Conservation (phyloP, 2,329 filamentous ascomycete species). For the Cylindrodendrum hubeiense region DNA sequence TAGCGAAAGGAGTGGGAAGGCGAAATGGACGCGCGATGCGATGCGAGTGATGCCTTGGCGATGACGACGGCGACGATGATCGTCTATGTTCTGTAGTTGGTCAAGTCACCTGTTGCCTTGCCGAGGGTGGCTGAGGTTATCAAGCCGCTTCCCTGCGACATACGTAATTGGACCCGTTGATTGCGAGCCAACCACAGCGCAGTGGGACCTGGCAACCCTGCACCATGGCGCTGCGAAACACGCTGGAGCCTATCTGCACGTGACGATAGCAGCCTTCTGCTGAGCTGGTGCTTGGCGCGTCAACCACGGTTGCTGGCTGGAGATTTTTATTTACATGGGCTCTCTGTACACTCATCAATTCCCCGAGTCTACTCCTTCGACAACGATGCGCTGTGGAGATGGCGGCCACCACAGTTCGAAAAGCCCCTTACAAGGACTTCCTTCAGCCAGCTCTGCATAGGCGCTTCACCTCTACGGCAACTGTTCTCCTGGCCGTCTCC, state of each 20-base stretch:
- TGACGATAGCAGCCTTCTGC: constrained; percentile 41
- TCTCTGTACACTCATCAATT: constrained; percentile 29
- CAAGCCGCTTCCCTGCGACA: constrained; percentile 35
- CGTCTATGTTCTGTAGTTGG: constrained; percentile 22
- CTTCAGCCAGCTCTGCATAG: constrained; percentile 89
- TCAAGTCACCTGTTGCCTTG: constrained; percentile 43
- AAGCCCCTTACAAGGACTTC: constrained; percentile 84
- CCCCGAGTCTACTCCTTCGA: constrained; percentile 46
- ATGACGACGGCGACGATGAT: constrained; percentile 17
- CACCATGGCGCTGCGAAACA: not conserved
- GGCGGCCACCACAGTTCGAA: constrained; percentile 67
- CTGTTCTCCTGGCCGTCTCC: constrained; percentile 76
- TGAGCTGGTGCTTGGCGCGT: constrained; percentile 36
- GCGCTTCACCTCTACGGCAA: constrained; percentile 84
- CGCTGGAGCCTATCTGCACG: constrained; percentile 40
- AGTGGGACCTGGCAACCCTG: constrained; percentile 28
- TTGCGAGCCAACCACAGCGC: constrained; percentile 33
- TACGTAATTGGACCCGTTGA: constrained; percentile 45
- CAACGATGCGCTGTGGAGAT: constrained; percentile 63
- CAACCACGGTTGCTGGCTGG: constrained; percentile 46
- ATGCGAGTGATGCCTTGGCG: constrained; percentile 11
- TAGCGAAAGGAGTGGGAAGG: constrained; percentile 8
- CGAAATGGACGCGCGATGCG: constrained; percentile 17
- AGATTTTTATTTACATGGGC: constrained; percentile 51
- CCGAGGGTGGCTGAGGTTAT: constrained; percentile 40